Evolutionary conservation across 1,139 yeast species (phyloP), one percentile per base, ranked within the genome.

Genomic region (Yamadazyma siamensis): DNA sequence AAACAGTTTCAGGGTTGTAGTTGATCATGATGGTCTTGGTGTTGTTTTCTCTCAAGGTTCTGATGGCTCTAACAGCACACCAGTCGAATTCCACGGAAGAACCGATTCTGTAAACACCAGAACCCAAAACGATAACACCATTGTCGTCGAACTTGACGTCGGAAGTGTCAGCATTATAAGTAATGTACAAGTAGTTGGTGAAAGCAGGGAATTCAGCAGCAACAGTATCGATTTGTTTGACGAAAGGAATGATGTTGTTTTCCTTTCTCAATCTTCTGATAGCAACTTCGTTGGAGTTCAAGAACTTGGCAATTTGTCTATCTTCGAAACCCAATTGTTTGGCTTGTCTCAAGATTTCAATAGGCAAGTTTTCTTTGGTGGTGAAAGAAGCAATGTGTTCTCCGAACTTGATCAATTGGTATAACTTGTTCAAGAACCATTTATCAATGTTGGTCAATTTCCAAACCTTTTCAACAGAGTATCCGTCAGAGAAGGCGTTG

Each of bases 201-300:
- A 64, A 77, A 30, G 97, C 96, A 34, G 98, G 98, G 80, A 91
- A 91, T 62, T 91, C 98, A 33, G 98, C 98, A 34, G 98, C 98
- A 49, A 91, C 96, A 21, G 98, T 91, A 69, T 91, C 98, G 52
- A 91, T 91, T 66, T 89, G 96, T 64, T 91, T 91, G 45, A 89
- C 97, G 56, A 85, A 87, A 50, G 98, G 98, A 43, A 80, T 65
- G 43, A 91, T 80, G 39, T 95, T 95, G 35, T 77, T 79, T 52
- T 87, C 95, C 55, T 84, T 80, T 71, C 98, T 81, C 51, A 84
- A 68, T 60, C 94, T 77, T 65, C 98, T 81, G 46, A 91, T 81
- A 33, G 95, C 95, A 40, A 88, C 84, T 66, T 91, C 98, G 56
- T 87, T 89, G 33, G 96, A 85, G 54, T 80, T 81, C 50, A 86